Evolutionary conservation across 345 rosid genomes (phyloP), one percentile per base, ranked within the genome.

Genomic region (Lumnitzera racemosa): DNA sequence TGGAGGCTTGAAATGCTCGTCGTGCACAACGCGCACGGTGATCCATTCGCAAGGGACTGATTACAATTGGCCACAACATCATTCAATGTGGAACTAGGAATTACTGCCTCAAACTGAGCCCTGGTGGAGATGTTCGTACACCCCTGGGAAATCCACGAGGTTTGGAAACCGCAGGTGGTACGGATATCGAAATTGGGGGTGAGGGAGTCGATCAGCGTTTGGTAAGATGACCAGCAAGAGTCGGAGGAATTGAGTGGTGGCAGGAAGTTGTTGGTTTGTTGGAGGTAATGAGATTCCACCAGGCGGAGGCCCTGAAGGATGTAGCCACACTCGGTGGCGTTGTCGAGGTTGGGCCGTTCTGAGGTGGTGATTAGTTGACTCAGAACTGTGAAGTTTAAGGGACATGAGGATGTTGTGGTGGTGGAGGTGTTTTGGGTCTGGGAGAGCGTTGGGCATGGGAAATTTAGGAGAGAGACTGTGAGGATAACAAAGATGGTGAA

Each of bases 11-110:
- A 73, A 55, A 84, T 36, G 76, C 79, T 80, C 57, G 69, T 61
- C 12, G 81, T 81, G 51, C 98, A 91, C 13, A 86, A 71, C 23
- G 83, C 96, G 52, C 98, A 88, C 15, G 95, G 91, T n/a, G 95
- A 76, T 13, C 75, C 79, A 63, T 76, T 74, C 65, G 67, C 83
- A 1, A 86, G 78, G 15, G 91, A 76, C 73, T 79, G 84, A 72
- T 88, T 88, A 61, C 98, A 88, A 24, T 61, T 75, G 15, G 75
- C 52, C 24, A 57, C 70, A 54, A 69, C 77, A 47, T 71, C 68
- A 11, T 36, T 3, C 0, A 76, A 14, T 3, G 84, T 46, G 2
- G 84, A 25, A 17, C 55, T 62, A 15, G 84, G 77, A 62, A 84
- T 58, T 2, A 56, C 14, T 0, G 74, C 54, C 5, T 91, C 95